Evolutionary conservation across 176 grass and related monocot genomes (phyloP).

Genomic region (Alloteropsis semialata): DNA sequence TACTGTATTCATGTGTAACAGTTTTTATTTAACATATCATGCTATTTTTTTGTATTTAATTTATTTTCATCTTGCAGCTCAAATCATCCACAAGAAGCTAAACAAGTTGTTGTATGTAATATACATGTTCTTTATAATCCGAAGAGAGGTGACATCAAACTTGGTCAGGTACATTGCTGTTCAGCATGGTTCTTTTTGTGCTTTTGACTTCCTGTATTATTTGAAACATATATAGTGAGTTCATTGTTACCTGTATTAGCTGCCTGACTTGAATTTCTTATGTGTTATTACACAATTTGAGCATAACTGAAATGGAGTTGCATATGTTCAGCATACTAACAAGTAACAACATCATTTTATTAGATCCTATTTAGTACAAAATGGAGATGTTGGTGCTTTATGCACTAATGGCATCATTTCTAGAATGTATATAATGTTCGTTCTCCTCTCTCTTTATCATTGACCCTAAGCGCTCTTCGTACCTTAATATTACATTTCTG

Average conservation of each 20-base stretch:
- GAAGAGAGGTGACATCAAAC: conserved; percentile 94
- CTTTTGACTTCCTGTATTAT: not conserved
- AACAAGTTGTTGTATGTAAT: conserved; percentile 79
- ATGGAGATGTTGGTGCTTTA: not conserved
- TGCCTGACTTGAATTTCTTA: not conserved
- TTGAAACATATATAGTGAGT: not conserved
- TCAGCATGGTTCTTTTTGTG: conserved; percentile 2
- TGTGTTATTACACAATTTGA: conserved; percentile 10
- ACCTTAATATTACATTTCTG: not conserved
- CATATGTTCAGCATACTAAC: conserved; percentile 7
- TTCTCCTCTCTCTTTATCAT: not conserved
- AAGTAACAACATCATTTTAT: not conserved
- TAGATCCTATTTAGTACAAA: conserved; percentile 2
- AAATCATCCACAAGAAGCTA: conserved; percentile 40
- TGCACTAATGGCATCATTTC: conserved; percentile 7
- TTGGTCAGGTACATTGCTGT: conserved; percentile 69
- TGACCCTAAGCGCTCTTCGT: not conserved
- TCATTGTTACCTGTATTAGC: not conserved
- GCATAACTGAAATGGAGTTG: not conserved
- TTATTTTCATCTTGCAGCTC: conserved; percentile 39
- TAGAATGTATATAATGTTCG: not conserved
- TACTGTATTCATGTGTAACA: not conserved
- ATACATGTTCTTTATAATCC: conserved; percentile 96
- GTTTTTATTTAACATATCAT: not conserved
- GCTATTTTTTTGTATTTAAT: conserved; percentile 23